A percentile compares a stretch with the other conserved stretches of the same genome.
Evolutionary conservation across 306 rosid genomes (phyloP).

Genomic region (Corylus heterophylla): DNA sequence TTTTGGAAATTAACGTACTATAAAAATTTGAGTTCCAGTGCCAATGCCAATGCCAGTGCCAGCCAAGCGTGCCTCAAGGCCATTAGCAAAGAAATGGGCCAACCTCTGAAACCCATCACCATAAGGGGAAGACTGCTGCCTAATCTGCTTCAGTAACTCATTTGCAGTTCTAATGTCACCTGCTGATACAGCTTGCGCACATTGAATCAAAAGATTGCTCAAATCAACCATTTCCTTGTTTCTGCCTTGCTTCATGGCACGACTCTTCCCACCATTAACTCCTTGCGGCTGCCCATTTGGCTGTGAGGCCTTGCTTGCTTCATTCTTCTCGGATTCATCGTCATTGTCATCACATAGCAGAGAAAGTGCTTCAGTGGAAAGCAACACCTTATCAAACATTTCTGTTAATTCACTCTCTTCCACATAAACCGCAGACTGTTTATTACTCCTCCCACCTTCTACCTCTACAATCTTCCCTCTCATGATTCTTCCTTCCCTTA

Average conservation of each 20-base stretch:
- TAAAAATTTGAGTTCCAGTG: slow-evolving; percentile 35
- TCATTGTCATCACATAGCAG: neutral
- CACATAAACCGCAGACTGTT: slow-evolving; percentile 38
- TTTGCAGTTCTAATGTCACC: slow-evolving; percentile 57
- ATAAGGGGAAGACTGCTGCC: slow-evolving; percentile 56
- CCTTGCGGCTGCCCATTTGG: neutral
- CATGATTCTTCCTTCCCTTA: slow-evolving; percentile 49
- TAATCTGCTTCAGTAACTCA: slow-evolving; percentile 58
- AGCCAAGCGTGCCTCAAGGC: slow-evolving; percentile 60
- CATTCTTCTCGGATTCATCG: neutral
- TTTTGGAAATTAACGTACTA: neutral
- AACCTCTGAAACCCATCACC: slow-evolving; percentile 61
- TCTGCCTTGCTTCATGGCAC: slow-evolving; percentile 39
- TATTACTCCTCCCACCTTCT: slow-evolving; percentile 57
- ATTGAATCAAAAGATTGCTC: slow-evolving; percentile 58
- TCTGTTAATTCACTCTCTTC: slow-evolving; percentile 51
- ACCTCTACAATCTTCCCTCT: slow-evolving; percentile 46
- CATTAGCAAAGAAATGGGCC: slow-evolving; percentile 67
- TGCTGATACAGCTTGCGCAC: slow-evolving; percentile 69
- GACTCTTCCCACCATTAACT: slow-evolving; percentile 15
- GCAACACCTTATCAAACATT: slow-evolving; percentile 50
- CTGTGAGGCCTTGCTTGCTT: neutral
- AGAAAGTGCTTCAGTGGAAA: slow-evolving; percentile 20
- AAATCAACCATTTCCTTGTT: slow-evolving; percentile 44
- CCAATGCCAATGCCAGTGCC: slow-evolving; percentile 24